Evolutionary conservation across 2,329 filamentous ascomycete species (phyloP), one percentile per base, ranked within the genome.

Genomic region (Eurotiales sp.): DNA sequence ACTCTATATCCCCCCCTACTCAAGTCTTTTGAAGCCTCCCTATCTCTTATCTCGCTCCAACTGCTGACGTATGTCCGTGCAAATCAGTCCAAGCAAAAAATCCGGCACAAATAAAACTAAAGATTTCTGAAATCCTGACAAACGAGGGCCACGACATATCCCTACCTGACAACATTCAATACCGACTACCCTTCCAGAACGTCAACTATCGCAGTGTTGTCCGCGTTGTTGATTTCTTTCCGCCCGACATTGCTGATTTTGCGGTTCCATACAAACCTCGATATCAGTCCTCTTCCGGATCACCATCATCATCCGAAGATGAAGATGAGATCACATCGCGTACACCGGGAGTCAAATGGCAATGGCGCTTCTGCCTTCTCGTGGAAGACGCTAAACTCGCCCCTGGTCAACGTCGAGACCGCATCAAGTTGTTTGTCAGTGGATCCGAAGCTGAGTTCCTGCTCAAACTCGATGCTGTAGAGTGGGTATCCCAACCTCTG

Each of bases 171-270:
- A 74, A 73, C 3, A 64, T 72, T n/a, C 56, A 65, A 19, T 75
- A 75, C 52, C 64, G 61, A 2, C 62, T 91, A 0, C 88, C 90
- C 0, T 95, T 95, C 61, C 77, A 84, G 51, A 90, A 91, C 61
- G 72, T 79, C 51, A 87, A 83, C 37, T 90, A 90, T 64, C 81
- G 83, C 42, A 75, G 82, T 19, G 76, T 79, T 29, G 84, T 88
- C 30, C 85, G 88, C n/a, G 85, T 95, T 1, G 79, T 95, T 30
- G 88, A 96, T 69, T 96, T 88, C 66, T 82, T 79, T 52, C 92
- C 92, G 0, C 70, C 76, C 2, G 76, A 77, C 1, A 71, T 96
- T 1, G 79, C 84, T 56, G 82, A 92, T 52, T 96, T 96, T 64
- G 75, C 86, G 3, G 61, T 75, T 37, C 68, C 66, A 25, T 74